These are phyloP conservation scores for Claviceps sp. DNA, from an alignment of 2,329 filamentous ascomycete genomes.

Conservation along the genomic window DNA sequence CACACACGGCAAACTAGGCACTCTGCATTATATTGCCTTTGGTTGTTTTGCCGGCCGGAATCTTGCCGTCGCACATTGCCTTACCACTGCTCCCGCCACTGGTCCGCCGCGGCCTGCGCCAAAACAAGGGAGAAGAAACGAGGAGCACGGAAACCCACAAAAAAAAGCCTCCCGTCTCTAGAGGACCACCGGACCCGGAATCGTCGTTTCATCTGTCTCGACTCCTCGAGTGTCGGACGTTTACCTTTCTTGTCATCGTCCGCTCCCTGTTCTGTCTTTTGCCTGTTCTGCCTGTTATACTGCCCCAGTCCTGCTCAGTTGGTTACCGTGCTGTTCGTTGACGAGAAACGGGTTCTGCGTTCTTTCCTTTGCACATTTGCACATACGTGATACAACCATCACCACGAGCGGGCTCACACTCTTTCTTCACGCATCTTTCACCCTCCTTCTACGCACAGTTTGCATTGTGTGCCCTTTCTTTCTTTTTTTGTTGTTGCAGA, in stretches of 20 bases:
- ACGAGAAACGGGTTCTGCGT: not conserved
- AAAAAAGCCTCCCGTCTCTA: not conserved
- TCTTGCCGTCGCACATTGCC: not conserved
- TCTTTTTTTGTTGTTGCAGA: not conserved
- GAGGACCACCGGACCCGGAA: not conserved
- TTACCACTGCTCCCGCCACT: not conserved
- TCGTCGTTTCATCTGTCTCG: not conserved
- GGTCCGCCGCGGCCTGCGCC: constrained; percentile 1
- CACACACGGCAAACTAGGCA: too few species aligned
- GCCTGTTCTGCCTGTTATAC: too few species aligned
- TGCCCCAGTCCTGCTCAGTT: not conserved
- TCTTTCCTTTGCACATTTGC: not conserved
- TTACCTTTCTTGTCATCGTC: not conserved
- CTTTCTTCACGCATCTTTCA: not conserved
- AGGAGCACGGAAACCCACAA: not conserved
- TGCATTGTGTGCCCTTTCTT: not conserved
- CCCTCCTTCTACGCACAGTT: not conserved
- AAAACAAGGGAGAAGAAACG: not conserved
- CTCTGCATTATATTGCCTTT: not conserved
- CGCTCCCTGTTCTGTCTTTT: not conserved
- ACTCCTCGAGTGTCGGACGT: not conserved
- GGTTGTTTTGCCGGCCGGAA: not conserved
- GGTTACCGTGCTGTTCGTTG: not conserved
- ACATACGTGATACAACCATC: not conserved
- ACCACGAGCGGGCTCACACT: not conserved